A percentile compares a stretch with the other conserved stretches of the same genome.
Evolutionary conservation across 75 land plant species (phyloP).

Genomic region (Pseudotsuga menziesii): DNA sequence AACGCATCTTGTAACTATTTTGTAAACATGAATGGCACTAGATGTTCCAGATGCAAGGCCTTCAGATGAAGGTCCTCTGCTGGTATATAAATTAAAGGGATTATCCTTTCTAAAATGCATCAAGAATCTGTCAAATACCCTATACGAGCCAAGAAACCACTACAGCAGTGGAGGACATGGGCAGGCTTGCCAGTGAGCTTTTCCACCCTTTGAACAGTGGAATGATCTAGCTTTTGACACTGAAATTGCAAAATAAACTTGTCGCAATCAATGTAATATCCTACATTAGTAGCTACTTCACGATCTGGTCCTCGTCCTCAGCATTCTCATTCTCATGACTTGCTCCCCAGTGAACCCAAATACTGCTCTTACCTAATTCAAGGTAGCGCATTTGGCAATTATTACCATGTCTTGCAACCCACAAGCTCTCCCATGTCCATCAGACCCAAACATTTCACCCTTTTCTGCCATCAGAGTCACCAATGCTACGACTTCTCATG

Average conservation of each 20-base stretch:
- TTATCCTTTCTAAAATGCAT: slow-evolving; percentile 86
- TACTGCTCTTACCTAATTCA: too few relatives aligned
- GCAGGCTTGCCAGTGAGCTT: slow-evolving; percentile 69
- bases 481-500: too few relatives aligned
- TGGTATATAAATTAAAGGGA: slow-evolving; percentile 88
- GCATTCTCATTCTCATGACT: slow-evolving; percentile 83
- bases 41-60: slow-evolving; percentile 92
- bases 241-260: slow-evolving; percentile 89
- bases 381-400: too few relatives aligned
- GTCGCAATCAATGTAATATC: slow-evolving; percentile 93
- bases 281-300: slow-evolving; percentile 68
- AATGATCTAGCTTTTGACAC: slow-evolving; percentile 59
- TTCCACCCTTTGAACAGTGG: slow-evolving; percentile 57
- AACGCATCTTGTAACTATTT: slow-evolving; percentile 98
- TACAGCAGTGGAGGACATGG: slow-evolving; percentile 90
- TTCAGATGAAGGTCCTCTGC: slow-evolving; percentile 95
- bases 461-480: too few relatives aligned
- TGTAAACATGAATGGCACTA: slow-evolving; percentile 77
- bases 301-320: slow-evolving; percentile 72
- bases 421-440: too few relatives aligned
- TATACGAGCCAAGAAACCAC: slow-evolving; percentile 85
- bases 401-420: too few relatives aligned
- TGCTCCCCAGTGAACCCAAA: slow-evolving; percentile 30
- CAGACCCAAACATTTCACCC: too few relatives aligned
- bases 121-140: slow-evolving; percentile 85